Base-by-base conservation (phyloP, 306 rosid species). In the Senna siamea region DNA sequence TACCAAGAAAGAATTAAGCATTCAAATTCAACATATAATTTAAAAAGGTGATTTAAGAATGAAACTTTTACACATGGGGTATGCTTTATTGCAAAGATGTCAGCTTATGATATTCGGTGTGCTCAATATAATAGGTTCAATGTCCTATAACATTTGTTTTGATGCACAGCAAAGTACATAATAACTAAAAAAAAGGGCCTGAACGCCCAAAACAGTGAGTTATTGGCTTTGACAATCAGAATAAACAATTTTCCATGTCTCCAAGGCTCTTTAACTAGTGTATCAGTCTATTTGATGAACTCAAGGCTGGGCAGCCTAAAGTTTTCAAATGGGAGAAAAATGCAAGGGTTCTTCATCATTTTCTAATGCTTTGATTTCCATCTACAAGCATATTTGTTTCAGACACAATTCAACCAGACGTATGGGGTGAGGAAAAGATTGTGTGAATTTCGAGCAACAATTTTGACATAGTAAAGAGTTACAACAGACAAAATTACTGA, bases 11-110 rank as follows among this genome's bases (percentile, higher is more conserved):
- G 15, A 38, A 54, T 43, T 15, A 34, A 51, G 41, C 12, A 9
- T n/a, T 40, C 26, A 14, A 58, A 57, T 28, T 66, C 34, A 66
- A 34, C 47, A 12, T 12, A 38, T 14, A 19, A n/a, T 76, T n/a
- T 38, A 13, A 9, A 40, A 22, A 26, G 28, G 37, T 72, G 43
- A n/a, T 5, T 10, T 5, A 41, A 19, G 18, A 72, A 44, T 43
- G 30, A 56, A 40, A 72, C 38, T 28, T 28, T n/a, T 28, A 28
- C 11, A 17, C 22, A 17, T 7, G 10, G 47, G 30, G 51, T 6
- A 6, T 12, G 30, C 58, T 26, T 43, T 43, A 18, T 44, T 7
- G 57, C 50, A 75, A 75, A 64, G 30, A 75, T 22, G 64, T 41
- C 23, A 75, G 40, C 62, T 32, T 9, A 26, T 37, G 67, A 56